Evolutionary conservation across 192 early-diverging fungal genomes (phyloP).

Genomic region (Umbelopsis ramanniana): DNA sequence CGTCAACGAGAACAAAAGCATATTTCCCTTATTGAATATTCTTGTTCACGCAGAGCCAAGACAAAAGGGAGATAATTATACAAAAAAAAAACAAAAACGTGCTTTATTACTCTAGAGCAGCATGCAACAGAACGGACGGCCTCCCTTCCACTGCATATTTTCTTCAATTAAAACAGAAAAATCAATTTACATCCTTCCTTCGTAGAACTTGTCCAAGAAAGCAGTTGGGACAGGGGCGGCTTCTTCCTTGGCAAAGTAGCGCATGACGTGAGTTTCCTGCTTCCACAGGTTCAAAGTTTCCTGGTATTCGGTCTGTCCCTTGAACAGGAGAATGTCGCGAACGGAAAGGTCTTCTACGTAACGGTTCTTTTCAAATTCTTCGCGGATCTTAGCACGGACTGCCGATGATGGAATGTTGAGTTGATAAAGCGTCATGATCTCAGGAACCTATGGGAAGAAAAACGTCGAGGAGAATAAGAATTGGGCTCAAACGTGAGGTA

Average conservation of each 20-base stretch:
- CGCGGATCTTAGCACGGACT: constrained; percentile 83
- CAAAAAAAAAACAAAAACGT: constrained; percentile 1
- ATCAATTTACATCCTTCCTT: constrained; percentile 55
- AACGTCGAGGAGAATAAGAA: background rate
- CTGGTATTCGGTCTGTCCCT: constrained; percentile 85
- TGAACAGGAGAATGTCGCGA: constrained; percentile 85
- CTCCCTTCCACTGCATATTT: background rate
- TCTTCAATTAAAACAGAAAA: constrained; percentile 1
- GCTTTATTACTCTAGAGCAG: constrained; percentile 22
- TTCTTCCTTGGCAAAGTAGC: constrained; percentile 84
- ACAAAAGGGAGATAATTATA: background rate
- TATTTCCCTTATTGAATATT: background rate
- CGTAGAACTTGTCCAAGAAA: constrained; percentile 84
- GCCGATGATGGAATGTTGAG: constrained; percentile 72
- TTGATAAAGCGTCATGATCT: constrained; percentile 74
- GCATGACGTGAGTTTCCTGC: constrained; percentile 84
- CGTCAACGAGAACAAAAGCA: background rate
- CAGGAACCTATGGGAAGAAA: constrained; percentile 59
- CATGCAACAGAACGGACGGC: constrained; percentile 2
- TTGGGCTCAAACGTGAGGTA: background rate
- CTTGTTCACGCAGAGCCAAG: background rate
- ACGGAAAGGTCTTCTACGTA: constrained; percentile 73
- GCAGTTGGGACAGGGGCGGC: constrained; percentile 66
- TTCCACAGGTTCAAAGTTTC: constrained; percentile 96
- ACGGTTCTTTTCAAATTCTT: constrained; percentile 88